Evolutionary conservation across 2,329 filamentous ascomycete species (phyloP).

Genomic region (Passalora sequoiae): DNA sequence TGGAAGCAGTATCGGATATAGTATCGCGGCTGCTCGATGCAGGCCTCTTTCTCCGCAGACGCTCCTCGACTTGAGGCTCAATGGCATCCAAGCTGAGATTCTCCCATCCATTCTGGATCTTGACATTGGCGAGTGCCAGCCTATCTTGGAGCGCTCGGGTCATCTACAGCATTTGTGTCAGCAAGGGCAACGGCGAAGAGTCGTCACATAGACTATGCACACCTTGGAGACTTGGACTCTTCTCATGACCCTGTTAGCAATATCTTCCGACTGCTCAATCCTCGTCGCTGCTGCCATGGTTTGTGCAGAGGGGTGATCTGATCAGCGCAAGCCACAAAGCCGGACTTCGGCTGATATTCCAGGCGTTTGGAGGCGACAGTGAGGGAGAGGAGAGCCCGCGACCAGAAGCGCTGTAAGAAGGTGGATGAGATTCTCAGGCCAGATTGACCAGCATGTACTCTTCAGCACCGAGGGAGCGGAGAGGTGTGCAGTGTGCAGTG

Average conservation of each 20-base stretch:
- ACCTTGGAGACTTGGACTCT: constrained; percentile 39
- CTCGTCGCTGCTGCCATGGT: constrained; percentile 27
- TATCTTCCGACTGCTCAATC: constrained; percentile 30
- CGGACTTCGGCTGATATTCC: constrained; percentile 5
- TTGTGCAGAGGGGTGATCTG: constrained; percentile 4
- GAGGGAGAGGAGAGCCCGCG: too few species aligned
- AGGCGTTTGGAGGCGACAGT: neutral
- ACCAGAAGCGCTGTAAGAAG: too few species aligned
- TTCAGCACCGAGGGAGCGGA: constrained; percentile 1
- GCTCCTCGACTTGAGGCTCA: constrained; percentile 75
- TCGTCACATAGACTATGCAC: constrained; percentile 10
- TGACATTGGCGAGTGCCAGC: constrained; percentile 92
- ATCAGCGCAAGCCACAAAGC: constrained; percentile 9
- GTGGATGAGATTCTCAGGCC: neutral
- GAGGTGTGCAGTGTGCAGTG: constrained; percentile 2
- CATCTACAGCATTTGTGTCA: constrained; percentile 58
- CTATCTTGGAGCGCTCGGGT: constrained; percentile 88
- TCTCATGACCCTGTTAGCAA: constrained; percentile 35
- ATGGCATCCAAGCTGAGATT: constrained; percentile 80
- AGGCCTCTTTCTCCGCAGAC: constrained; percentile 68
- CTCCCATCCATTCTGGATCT: constrained; percentile 93
- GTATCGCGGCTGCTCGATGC: constrained; percentile 60
- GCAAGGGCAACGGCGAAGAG: constrained; percentile 1
- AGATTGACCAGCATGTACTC: constrained; percentile 4
- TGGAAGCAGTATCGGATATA: constrained; percentile 81